Conservation (phyloP, 140 eudicot genomes). For the Stevia rebaudiana region DNA sequence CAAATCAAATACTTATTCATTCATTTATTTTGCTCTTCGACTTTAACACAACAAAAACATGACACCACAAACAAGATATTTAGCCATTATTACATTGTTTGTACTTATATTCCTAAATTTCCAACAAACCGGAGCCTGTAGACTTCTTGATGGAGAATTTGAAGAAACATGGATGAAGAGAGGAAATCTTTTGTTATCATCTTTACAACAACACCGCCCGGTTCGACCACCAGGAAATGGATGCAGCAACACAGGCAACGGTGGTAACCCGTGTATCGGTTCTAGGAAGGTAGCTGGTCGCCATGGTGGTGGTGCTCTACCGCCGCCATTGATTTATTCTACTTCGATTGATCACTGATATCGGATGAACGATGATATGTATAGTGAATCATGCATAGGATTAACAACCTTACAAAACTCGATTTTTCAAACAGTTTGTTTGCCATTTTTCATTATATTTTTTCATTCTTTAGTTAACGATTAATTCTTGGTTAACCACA, state of each 20-base stretch:
- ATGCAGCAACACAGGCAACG: constrained; percentile 26
- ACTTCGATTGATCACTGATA: constrained; percentile 1
- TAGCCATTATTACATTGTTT: constrained; percentile 6
- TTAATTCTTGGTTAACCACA: neutral
- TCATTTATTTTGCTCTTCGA: neutral
- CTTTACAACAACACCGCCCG: constrained; percentile 11
- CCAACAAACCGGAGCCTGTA: constrained; percentile 10
- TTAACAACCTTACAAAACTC: neutral
- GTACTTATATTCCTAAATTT: constrained; percentile 11
- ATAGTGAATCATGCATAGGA: too few relatives aligned
- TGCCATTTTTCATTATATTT: neutral
- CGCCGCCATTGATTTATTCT: neutral
- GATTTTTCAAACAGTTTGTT: neutral
- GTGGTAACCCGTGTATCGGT: constrained; percentile 30
- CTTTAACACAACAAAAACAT: constrained; percentile 4
- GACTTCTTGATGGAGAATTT: constrained; percentile 24
- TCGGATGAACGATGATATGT: neutral
- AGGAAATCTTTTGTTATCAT: constrained; percentile 19
- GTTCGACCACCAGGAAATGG: constrained; percentile 31
- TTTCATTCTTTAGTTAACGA: neutral
- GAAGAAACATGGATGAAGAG: constrained; percentile 30
- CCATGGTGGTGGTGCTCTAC: neutral
- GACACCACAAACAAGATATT: neutral
- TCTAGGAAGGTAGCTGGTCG: constrained; percentile 19
- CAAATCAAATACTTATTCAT: neutral